Evolutionary conservation across 441 rosid species (phyloP).

Genomic region (Aleurites moluccanus): DNA sequence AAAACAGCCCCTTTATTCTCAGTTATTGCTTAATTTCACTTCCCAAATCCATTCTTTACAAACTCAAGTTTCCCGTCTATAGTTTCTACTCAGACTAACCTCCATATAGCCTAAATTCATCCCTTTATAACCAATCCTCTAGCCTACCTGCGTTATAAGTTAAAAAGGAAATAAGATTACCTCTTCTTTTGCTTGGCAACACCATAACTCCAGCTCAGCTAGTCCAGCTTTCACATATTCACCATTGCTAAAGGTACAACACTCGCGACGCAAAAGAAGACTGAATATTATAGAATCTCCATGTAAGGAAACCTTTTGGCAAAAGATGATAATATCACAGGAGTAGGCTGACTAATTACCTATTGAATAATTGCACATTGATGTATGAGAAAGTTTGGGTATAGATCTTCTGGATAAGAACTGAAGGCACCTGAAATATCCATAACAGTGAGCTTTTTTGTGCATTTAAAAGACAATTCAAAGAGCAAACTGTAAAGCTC

Average conservation of each 20-base stretch:
- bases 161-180: constrained; percentile 33
- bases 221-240: constrained; percentile 95
- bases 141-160: too few relatives aligned
- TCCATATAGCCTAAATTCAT: too few relatives aligned
- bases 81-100: too few relatives aligned
- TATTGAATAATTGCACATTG: constrained; percentile 91
- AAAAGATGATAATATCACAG: constrained; percentile 20
- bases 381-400: constrained; percentile 93
- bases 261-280: constrained; percentile 95
- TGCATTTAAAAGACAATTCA: constrained; percentile 19
- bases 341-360: constrained; percentile 40
- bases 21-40: too few relatives aligned
- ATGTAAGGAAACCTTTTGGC: constrained; percentile 20
- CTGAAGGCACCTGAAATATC: constrained; percentile 79
- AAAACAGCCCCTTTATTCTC: too few relatives aligned
- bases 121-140: too few relatives aligned
- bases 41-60: too few relatives aligned
- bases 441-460: constrained; percentile 31
- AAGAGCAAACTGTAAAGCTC: constrained; percentile 19
- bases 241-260: constrained; percentile 99
- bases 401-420: constrained; percentile 90
- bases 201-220: constrained; percentile 95
- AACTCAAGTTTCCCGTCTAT: too few relatives aligned
- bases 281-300: constrained; percentile 41
- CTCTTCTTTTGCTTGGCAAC: constrained; percentile 76